phyloP scores from a whole-genome alignment of 169 alveolate species.

The Plasmodium inui region DNA sequence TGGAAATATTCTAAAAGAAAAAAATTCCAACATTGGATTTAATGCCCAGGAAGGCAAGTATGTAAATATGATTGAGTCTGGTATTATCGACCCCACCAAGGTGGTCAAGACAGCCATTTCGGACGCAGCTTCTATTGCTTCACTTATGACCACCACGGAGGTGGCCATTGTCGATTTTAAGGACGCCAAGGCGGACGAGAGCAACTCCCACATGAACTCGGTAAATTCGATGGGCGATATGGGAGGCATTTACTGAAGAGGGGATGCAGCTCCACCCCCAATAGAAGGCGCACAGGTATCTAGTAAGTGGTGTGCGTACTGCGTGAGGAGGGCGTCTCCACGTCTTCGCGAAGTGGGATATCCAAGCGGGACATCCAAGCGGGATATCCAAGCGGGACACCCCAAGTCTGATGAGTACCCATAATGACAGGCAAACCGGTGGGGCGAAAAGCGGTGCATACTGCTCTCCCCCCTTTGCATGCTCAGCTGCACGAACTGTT shows the following conservation, averaged over 20 bases:
- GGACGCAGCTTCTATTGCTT: slow-evolving; percentile 98
- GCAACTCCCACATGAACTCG: slow-evolving; percentile 59
- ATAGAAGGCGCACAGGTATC: background rate
- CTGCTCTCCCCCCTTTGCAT: background rate
- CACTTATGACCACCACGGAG: slow-evolving; percentile 98
- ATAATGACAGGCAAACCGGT: background rate
- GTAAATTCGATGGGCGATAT: slow-evolving; percentile 78
- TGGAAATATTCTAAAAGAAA: slow-evolving; percentile 92
- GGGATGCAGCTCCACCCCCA: background rate
- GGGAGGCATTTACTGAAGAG: slow-evolving; percentile 80
- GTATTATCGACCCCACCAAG: slow-evolving; percentile 99
- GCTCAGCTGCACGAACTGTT: background rate
- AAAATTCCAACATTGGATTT: slow-evolving; percentile 91
- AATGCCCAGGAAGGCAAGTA: slow-evolving; percentile 96
- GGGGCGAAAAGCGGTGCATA: background rate
- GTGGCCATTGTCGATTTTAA: slow-evolving; percentile 93
- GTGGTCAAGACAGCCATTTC: slow-evolving; percentile 98
- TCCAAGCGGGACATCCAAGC: too few species aligned
- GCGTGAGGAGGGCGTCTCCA: background rate
- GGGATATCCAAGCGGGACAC: too few species aligned
- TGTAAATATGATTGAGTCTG: slow-evolving; percentile 94
- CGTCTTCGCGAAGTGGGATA: too few species aligned
- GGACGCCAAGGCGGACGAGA: slow-evolving; percentile 80
- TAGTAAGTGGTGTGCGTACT: background rate
- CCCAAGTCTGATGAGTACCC: background rate